Percentiles rank a stretch among this genome's conserved stretches.
These are phyloP conservation scores for Acidiella bohemica DNA, from an alignment of 495 filamentous ascomycete species.

Conservation along the genomic window DNA sequence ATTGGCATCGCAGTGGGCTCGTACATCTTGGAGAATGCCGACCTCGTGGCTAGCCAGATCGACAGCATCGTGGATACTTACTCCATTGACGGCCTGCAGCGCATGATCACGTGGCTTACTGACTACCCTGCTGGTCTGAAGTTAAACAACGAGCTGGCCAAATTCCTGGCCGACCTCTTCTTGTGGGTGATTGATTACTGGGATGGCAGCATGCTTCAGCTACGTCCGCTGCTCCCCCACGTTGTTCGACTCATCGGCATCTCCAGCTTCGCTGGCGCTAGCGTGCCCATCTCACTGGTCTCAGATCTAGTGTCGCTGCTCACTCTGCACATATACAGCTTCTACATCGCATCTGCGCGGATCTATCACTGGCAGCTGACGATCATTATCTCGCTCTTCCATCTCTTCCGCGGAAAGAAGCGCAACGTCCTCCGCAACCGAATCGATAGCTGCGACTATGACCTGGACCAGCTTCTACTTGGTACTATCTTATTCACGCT, in stretches of 20 bases:
- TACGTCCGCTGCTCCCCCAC: slow-evolving; percentile 67
- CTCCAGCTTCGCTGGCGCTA: slow-evolving; percentile 87
- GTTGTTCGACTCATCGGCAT: slow-evolving; percentile 90
- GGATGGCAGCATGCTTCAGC: slow-evolving; percentile 62
- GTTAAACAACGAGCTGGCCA: slow-evolving; percentile 85
- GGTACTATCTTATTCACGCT: slow-evolving; percentile 95
- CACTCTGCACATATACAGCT: slow-evolving; percentile 92
- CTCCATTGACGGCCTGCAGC: slow-evolving; percentile 77
- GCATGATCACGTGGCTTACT: slow-evolving; percentile 91
- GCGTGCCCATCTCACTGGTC: slow-evolving; percentile 91
- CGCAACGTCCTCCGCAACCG: slow-evolving; percentile 92
- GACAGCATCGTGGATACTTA: slow-evolving; percentile 64
- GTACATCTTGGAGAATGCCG: slow-evolving; percentile 90
- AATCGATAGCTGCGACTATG: slow-evolving; percentile 97
- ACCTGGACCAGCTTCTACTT: slow-evolving; percentile 90
- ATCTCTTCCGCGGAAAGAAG: slow-evolving; percentile 95
- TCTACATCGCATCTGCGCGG: slow-evolving; percentile 89
- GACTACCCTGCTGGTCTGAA: slow-evolving; percentile 97
- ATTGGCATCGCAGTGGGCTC: slow-evolving; percentile 93
- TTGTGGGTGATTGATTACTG: slow-evolving; percentile 98
- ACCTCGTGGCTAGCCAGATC: slow-evolving; percentile 72
- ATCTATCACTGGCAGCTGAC: slow-evolving; percentile 98
- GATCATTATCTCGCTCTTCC: slow-evolving; percentile 91
- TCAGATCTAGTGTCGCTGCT: slow-evolving; percentile 87
- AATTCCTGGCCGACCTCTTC: slow-evolving; percentile 87